These are phyloP conservation scores for Paraconiothyrium brasiliense DNA, from an alignment of 2,329 filamentous ascomycete genomes.

Conservation along the genomic window DNA sequence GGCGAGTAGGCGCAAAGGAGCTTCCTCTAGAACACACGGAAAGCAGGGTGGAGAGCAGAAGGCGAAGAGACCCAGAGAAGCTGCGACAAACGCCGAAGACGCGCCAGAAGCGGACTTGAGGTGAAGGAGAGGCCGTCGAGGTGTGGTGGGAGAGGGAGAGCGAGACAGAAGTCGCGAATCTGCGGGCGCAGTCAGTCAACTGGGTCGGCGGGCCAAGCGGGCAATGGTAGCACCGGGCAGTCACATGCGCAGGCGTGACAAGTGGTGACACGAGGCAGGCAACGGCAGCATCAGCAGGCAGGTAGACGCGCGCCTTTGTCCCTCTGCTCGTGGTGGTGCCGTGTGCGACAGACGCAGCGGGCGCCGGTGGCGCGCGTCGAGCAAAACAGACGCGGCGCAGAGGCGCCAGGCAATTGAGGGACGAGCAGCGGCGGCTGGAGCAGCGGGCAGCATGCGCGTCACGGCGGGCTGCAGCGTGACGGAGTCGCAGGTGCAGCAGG, in stretches of 20 bases:
- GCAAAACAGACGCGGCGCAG: not conserved
- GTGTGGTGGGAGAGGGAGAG: constrained; percentile 29
- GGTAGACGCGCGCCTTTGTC: constrained; percentile 18
- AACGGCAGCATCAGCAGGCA: constrained; percentile 19
- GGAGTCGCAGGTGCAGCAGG: constrained; percentile 4
- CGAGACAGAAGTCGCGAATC: constrained; percentile 36
- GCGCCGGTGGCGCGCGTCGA: constrained; percentile 1
- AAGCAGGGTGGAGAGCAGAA: constrained; percentile 13
- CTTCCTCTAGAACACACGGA: constrained; percentile 5
- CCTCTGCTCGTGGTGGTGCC: constrained; percentile 8
- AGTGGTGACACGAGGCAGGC: constrained; percentile 38
- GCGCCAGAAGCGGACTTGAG: constrained; percentile 31
- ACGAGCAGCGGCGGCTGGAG: not conserved
- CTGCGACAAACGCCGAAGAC: constrained; percentile 46
- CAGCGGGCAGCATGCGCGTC: constrained; percentile 7
- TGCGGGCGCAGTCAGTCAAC: constrained; percentile 36
- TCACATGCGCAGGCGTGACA: constrained; percentile 40
- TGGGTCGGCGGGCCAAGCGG: constrained; percentile 11
- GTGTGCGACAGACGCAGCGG: constrained; percentile 9
- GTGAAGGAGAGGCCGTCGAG: constrained; percentile 46
- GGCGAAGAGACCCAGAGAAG: constrained; percentile 40
- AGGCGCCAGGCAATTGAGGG: not conserved
- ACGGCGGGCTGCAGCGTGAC: constrained; percentile 8
- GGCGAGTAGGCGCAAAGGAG: constrained; percentile 25
- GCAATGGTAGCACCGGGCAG: constrained; percentile 27